Percentiles rank a stretch among this genome's conserved stretches.
These are phyloP conservation scores for Colletotrichum karsti DNA, from an alignment of 2,329 filamentous ascomycete species.

Conservation along the genomic window DNA sequence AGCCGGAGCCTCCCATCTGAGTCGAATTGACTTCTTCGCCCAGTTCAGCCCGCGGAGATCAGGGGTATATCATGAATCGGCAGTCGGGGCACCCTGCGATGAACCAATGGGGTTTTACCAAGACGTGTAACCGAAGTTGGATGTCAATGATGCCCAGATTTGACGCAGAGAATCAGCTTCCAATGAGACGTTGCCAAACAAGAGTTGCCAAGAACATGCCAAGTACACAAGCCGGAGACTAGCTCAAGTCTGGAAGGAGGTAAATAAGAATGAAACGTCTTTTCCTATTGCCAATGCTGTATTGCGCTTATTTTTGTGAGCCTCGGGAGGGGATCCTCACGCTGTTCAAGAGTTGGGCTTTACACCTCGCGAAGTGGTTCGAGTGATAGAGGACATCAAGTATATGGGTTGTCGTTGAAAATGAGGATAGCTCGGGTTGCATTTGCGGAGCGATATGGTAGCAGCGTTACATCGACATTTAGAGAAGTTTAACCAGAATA, in stretches of 20 bases:
- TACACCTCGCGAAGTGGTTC: not conserved
- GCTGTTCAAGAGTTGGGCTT: not conserved
- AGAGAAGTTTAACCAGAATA: too few species aligned
- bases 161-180: not conserved
- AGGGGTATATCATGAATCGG: not conserved
- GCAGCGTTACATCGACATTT: too few species aligned
- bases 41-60: not conserved
- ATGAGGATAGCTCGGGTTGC: too few species aligned
- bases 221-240: constrained; percentile 18
- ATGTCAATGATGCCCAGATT: not conserved
- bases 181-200: constrained; percentile 4
- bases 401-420: not conserved
- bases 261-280: constrained; percentile 10
- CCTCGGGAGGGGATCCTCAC: not conserved
- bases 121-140: not conserved
- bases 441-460: too few species aligned
- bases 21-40: not conserved
- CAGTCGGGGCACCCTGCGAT: not conserved
- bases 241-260: constrained; percentile 24
- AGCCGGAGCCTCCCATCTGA: not conserved
- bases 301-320: too few species aligned
- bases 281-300: not conserved
- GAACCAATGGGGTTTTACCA: not conserved
- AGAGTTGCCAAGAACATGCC: not conserved
- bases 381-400: not conserved